Percentiles rank a stretch among this genome's conserved stretches.
These are phyloP conservation scores for Penicillium corylophilum DNA, from an alignment of 2,329 filamentous ascomycete genomes.

Conservation along the genomic window DNA sequence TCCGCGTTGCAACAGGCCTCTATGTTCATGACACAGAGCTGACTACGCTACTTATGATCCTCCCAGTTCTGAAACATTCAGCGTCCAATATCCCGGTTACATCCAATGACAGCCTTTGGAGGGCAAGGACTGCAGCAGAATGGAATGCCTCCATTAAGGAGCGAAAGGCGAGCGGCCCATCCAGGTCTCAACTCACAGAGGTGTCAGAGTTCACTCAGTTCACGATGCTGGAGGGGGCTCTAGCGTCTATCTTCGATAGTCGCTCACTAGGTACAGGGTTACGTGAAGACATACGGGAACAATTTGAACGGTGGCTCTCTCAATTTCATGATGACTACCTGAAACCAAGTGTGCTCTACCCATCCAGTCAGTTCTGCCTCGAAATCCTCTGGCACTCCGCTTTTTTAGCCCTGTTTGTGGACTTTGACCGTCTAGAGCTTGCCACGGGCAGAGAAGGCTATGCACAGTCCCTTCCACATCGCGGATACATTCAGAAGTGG, in stretches of 20 bases:
- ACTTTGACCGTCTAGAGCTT: not conserved
- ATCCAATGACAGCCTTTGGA: not conserved
- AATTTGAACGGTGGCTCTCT: not conserved
- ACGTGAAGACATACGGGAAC: not conserved
- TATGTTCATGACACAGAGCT: conserved; percentile 11
- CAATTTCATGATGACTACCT: not conserved
- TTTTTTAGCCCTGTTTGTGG: not conserved
- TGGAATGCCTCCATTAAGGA: not conserved
- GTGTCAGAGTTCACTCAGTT: no score
- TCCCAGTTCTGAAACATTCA: not conserved
- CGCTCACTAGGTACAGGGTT: not conserved
- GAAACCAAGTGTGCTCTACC: not conserved
- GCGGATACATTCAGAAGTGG: not conserved
- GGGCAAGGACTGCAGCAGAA: not conserved
- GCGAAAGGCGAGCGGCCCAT: not conserved
- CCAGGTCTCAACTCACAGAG: no score
- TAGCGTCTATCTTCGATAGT: not conserved
- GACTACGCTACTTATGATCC: not conserved
- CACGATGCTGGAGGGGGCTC: not conserved
- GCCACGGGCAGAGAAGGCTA: not conserved
- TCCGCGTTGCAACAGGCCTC: conserved; percentile 7
- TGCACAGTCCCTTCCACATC: not conserved
- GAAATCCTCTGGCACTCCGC: not conserved
- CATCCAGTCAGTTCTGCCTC: not conserved
- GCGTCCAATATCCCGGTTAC: not conserved